Percentiles rank a stretch among this genome's conserved stretches.
Evolutionary conservation across 495 filamentous ascomycete species (phyloP).

Genomic region (Aspergillus conjunctus): DNA sequence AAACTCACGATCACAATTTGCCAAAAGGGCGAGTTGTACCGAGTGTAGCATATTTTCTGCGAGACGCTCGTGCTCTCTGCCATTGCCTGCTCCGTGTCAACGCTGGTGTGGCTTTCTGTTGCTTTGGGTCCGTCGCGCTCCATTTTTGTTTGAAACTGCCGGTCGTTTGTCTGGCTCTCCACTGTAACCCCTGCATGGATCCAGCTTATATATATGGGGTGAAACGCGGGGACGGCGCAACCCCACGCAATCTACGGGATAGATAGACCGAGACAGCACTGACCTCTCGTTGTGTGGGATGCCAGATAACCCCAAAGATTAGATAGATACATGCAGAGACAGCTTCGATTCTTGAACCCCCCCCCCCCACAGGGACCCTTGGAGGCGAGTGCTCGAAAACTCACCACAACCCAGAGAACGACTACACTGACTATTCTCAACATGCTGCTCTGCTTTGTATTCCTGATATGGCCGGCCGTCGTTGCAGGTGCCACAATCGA

Average conservation of each 20-base stretch:
- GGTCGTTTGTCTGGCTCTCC: neutral
- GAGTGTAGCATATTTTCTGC: neutral
- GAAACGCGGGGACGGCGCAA: neutral
- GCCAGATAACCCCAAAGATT: neutral
- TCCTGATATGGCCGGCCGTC: neutral
- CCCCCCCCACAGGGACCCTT: too few relatives aligned
- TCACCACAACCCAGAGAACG: neutral
- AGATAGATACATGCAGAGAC: neutral
- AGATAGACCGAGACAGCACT: neutral
- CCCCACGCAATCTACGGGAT: neutral
- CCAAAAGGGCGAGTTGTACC: neutral
- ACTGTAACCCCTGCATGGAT: neutral
- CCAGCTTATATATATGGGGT: neutral
- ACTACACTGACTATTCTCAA: neutral
- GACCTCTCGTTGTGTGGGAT: neutral
- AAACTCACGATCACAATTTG: neutral
- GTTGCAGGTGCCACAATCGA: neutral
- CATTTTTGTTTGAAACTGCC: neutral
- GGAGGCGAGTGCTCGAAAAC: neutral
- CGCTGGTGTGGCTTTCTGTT: neutral
- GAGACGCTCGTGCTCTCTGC: neutral
- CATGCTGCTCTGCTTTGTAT: neutral
- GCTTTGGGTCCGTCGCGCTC: neutral
- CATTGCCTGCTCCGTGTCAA: neutral
- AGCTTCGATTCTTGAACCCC: too few relatives aligned